Percentiles rank a stretch among this genome's conserved stretches.
These are phyloP conservation scores for Cladochytrium replicatum DNA, from an alignment of 192 early-diverging fungal species.

Conservation along the genomic window DNA sequence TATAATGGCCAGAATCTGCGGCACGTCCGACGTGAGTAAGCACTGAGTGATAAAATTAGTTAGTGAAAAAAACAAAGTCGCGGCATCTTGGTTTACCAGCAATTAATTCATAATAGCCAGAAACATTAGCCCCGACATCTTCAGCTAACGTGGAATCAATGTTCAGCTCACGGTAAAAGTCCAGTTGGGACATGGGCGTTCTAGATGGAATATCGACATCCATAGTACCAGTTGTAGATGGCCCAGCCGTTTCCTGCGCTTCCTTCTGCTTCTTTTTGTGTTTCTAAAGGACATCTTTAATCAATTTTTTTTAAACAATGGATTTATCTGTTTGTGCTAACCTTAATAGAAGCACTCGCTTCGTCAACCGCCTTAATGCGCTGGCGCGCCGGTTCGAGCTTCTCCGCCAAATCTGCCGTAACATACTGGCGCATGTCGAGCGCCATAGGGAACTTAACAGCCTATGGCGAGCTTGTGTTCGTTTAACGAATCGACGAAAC, in stretches of 20 bases:
- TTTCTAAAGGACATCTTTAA: conserved; percentile 14
- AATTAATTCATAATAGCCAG: conserved; percentile 84
- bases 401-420: conserved; percentile 68
- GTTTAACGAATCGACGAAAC: background rate
- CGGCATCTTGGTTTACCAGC: conserved; percentile 40
- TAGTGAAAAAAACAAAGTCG: conserved; percentile 3
- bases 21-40: conserved; percentile 92
- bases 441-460: conserved; percentile 89
- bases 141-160: conserved; percentile 60
- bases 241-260: conserved; percentile 2
- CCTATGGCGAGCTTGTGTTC: conserved; percentile 14
- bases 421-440: conserved; percentile 82
- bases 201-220: conserved; percentile 13
- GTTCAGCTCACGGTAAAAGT: conserved; percentile 36
- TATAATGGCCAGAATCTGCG: conserved; percentile 87
- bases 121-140: conserved; percentile 77
- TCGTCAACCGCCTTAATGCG: conserved; percentile 67
- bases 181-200: conserved; percentile 22
- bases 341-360: conserved; percentile 35
- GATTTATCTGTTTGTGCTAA: conserved; percentile 19
- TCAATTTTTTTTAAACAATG: conserved; percentile 10
- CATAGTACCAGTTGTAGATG: conserved; percentile 14
- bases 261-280: conserved; percentile 15
- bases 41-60: conserved; percentile 35
- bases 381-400: conserved; percentile 43